A percentile compares a stretch with the other conserved stretches of the same genome.
phyloP scores from a whole-genome alignment of 495 filamentous ascomycete genomes.

The Annulohypoxylon maeteangense region DNA sequence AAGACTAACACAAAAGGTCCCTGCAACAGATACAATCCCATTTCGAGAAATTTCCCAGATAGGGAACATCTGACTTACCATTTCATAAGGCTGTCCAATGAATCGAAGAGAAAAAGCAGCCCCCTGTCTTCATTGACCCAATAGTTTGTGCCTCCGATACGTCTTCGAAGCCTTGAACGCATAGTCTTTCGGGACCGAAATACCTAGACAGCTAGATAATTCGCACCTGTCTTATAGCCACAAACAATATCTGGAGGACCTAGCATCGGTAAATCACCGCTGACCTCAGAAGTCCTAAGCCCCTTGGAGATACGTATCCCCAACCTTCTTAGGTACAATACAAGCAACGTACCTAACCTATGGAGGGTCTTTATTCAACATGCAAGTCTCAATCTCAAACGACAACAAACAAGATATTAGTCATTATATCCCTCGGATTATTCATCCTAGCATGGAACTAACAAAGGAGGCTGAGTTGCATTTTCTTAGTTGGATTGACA shows the following conservation, averaged over 20 bases:
- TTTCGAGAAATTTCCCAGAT: conserved; percentile 13
- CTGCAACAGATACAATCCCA: conserved; percentile 16
- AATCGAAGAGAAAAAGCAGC: neutral
- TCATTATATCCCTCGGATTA: conserved; percentile 27
- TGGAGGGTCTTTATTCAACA: neutral
- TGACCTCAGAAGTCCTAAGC: neutral
- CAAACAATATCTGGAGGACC: neutral
- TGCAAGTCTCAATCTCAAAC: conserved; percentile 3
- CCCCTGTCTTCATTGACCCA: conserved; percentile 28
- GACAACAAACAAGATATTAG: conserved; percentile 18
- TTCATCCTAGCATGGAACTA: conserved; percentile 20
- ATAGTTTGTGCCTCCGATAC: conserved; percentile 18
- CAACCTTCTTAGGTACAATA: neutral
- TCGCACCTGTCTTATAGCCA: neutral
- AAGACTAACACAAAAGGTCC: conserved; percentile 31
- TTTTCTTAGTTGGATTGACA: neutral
- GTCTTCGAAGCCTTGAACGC: conserved; percentile 19
- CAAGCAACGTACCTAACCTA: neutral
- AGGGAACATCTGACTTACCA: conserved; percentile 6
- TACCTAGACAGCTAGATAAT: neutral
- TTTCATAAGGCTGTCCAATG: conserved; percentile 40
- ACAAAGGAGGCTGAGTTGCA: neutral
- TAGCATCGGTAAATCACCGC: neutral
- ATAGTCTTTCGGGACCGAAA: conserved; percentile 35
- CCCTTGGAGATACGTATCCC: neutral